Conservation (phyloP, 164 flowering plant genomes). For the Santalum album region DNA sequence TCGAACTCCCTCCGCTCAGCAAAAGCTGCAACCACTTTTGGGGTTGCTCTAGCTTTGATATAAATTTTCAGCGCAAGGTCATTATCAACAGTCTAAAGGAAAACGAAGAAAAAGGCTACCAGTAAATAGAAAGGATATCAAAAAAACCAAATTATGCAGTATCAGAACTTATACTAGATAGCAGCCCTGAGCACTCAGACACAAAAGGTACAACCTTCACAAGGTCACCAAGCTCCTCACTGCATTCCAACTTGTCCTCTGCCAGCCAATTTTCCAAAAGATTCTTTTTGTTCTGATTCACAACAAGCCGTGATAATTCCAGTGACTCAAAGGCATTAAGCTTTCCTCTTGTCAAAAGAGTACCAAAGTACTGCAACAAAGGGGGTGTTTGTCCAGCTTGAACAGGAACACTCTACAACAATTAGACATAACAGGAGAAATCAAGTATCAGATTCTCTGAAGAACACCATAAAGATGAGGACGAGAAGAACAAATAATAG, state of each 20-base stretch:
- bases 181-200: not conserved
- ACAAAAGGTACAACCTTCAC: slow-evolving; percentile 86
- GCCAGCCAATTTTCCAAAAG: slow-evolving; percentile 98
- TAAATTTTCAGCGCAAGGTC: slow-evolving; percentile 96
- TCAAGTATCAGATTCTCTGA: not conserved
- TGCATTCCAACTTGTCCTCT: slow-evolving; percentile 96
- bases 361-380: slow-evolving; percentile 92
- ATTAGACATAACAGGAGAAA: slow-evolving; percentile 2
- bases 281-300: slow-evolving; percentile 94
- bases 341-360: slow-evolving; percentile 88
- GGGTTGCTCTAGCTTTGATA: slow-evolving; percentile 98
- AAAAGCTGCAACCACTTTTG: slow-evolving; percentile 99
- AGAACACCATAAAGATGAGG: no score
- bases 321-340: slow-evolving; percentile 95
- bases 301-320: slow-evolving; percentile 95
- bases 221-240: slow-evolving; percentile 99
- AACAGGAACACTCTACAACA: slow-evolving; percentile 93
- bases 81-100: slow-evolving; percentile 88
- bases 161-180: not conserved
- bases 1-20: slow-evolving; percentile 98
- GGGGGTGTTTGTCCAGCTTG: slow-evolving; percentile 99
- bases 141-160: not conserved
- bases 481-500: no score
- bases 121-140: not conserved
- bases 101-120: slow-evolving; percentile 7